Conservation (phyloP, 2,329 filamentous ascomycete genomes). For the Colletotrichum echinochloae region DNA sequence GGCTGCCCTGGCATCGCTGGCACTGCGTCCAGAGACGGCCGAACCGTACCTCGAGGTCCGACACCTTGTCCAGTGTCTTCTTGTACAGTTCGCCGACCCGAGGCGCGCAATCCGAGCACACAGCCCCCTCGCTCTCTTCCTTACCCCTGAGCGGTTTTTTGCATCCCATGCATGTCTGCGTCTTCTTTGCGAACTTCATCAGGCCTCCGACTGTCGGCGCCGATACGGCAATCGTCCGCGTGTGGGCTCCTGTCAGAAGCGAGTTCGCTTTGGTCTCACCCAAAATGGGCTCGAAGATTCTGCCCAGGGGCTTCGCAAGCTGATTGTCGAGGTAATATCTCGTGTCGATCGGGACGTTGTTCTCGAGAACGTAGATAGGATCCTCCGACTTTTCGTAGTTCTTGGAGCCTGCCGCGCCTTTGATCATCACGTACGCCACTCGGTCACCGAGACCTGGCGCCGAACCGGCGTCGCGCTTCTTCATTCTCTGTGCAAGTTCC, state of each 20-base stretch:
- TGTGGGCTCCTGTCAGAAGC: conserved; percentile 92
- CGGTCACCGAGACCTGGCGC: conserved; percentile 93
- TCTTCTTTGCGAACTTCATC: conserved; percentile 99
- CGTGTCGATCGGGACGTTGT: conserved; percentile 98
- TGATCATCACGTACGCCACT: conserved; percentile 98
- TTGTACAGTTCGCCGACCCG: conserved; percentile 94
- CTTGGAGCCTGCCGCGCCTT: conserved; percentile 87
- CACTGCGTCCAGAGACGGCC: conserved; percentile 97
- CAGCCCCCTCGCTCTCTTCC: conserved; percentile 84
- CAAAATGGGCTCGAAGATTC: conserved; percentile 98
- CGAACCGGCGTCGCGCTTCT: conserved; percentile 94
- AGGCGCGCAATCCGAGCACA: conserved; percentile 87
- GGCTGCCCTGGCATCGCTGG: conserved; percentile 95
- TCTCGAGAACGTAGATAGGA: conserved; percentile 94
- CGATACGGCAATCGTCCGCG: conserved; percentile 91
- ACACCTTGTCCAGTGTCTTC: conserved; percentile 87
- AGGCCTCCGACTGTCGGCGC: conserved; percentile 91
- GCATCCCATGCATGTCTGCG: conserved; percentile 97
- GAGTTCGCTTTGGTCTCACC: conserved; percentile 91
- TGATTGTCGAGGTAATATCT: conserved; percentile 99
- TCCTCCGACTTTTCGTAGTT: conserved; percentile 99
- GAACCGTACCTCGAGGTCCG: conserved; percentile 93
- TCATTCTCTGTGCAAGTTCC: conserved; percentile 95
- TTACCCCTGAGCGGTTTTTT: conserved; percentile 91
- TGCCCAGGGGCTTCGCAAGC: conserved; percentile 89